Evolutionary conservation across 495 filamentous ascomycete genomes (phyloP).

Genomic region (Talaromyces adpressus): DNA sequence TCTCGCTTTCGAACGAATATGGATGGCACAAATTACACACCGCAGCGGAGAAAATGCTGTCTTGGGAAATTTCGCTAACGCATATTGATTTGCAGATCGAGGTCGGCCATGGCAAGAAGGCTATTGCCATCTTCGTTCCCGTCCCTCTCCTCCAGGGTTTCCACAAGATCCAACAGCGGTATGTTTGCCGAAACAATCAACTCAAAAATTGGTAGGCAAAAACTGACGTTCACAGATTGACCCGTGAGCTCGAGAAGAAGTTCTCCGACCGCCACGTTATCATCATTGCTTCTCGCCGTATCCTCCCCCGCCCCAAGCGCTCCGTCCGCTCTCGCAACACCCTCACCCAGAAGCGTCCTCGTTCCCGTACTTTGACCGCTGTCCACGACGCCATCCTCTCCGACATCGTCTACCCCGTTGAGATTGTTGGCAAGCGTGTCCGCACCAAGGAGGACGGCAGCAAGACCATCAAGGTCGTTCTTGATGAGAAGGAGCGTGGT

Average conservation of each 20-base stretch:
- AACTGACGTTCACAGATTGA: constrained; percentile 58
- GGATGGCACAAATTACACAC: neutral
- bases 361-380: constrained; percentile 91
- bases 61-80: neutral
- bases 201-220: neutral
- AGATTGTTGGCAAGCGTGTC: constrained; percentile 98
- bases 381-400: constrained; percentile 94
- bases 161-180: constrained; percentile 99
- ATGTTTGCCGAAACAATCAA: constrained; percentile 27
- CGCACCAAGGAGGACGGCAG: constrained; percentile 94
- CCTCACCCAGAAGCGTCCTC: constrained; percentile 96
- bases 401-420: constrained; percentile 97
- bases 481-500: constrained; percentile 99
- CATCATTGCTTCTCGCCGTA: constrained; percentile 96
- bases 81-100: constrained; percentile 63
- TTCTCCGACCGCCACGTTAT: constrained; percentile 99
- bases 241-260: constrained; percentile 99
- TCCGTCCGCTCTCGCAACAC: constrained; percentile 87
- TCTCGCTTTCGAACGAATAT: neutral
- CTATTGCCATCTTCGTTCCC: constrained; percentile 99
- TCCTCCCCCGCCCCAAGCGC: constrained; percentile 95
- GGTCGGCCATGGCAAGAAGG: constrained; percentile 99
- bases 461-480: constrained; percentile 95
- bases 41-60: neutral
- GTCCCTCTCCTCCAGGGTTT: constrained; percentile 91